These are phyloP conservation scores for Ogataea hybrid DNA, from an alignment of 1,139 yeast genomes.

Conservation along the genomic window DNA sequence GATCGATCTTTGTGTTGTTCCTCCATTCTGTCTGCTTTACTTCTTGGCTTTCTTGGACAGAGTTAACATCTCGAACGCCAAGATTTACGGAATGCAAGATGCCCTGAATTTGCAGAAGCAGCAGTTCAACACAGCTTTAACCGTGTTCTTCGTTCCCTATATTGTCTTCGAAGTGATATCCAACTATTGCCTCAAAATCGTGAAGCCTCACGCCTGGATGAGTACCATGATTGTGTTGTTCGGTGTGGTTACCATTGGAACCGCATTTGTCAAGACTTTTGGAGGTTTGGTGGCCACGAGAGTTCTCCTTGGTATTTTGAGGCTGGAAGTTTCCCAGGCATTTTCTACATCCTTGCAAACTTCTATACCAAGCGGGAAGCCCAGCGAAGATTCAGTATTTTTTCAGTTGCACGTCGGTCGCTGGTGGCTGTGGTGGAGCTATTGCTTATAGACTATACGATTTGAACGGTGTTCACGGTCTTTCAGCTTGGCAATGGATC, in stretches of 20 bases:
- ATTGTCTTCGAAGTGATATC: slow-evolving; percentile 65
- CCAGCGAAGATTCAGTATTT: slow-evolving; percentile 65
- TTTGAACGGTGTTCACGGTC: slow-evolving; percentile 47
- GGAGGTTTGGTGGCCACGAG: slow-evolving; percentile 62
- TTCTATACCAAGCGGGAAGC: slow-evolving; percentile 60
- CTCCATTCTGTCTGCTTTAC: slow-evolving; percentile 67
- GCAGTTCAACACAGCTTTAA: slow-evolving; percentile 62
- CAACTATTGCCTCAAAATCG: slow-evolving; percentile 56
- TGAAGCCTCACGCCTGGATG: slow-evolving; percentile 67
- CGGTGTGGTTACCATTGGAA: slow-evolving; percentile 62
- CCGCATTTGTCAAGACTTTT: slow-evolving; percentile 60
- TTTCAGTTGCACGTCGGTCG: slow-evolving; percentile 67
- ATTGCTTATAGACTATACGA: slow-evolving; percentile 61
- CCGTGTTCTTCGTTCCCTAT: slow-evolving; percentile 73
- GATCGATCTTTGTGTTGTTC: slow-evolving; percentile 63
- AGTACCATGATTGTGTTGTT: slow-evolving; percentile 54
- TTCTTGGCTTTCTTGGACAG: slow-evolving; percentile 69
- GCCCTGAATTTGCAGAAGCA: slow-evolving; percentile 53
- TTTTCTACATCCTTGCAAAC: slow-evolving; percentile 62
- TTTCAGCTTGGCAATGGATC: slow-evolving; percentile 69
- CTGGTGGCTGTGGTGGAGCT: slow-evolving; percentile 83
- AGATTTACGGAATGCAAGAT: slow-evolving; percentile 57
- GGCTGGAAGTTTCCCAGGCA: slow-evolving; percentile 71
- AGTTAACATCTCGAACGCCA: slow-evolving; percentile 74
- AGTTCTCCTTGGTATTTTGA: slow-evolving; percentile 63